These are phyloP conservation scores for Aureoboletus auriporus DNA, from an alignment of 768 basidiomycete genomes.

Conservation along the genomic window DNA sequence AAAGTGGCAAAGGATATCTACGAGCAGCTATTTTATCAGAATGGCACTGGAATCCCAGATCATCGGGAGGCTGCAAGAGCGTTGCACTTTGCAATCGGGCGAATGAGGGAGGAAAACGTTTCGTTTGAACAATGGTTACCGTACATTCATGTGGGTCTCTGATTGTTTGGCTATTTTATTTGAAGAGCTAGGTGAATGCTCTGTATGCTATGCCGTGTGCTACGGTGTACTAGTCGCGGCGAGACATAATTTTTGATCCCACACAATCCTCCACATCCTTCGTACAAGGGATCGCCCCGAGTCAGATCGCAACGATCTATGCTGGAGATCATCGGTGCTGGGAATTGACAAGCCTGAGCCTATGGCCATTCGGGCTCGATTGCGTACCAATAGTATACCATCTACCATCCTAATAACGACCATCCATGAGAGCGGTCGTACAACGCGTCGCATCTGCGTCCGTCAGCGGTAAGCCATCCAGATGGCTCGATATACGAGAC, in stretches of 20 bases:
- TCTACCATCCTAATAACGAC: neutral
- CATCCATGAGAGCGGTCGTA: constrained; percentile 78
- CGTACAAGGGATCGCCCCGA: too few species aligned
- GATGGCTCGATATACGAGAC: neutral
- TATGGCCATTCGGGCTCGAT: neutral
- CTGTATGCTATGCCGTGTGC: too few species aligned
- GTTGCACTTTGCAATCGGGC: neutral
- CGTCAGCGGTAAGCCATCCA: constrained; percentile 57
- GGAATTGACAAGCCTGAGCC: too few species aligned
- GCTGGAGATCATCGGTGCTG: too few species aligned
- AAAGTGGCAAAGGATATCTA: constrained; percentile 32
- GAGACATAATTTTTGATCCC: too few species aligned
- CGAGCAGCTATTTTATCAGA: neutral
- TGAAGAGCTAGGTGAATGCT: too few species aligned
- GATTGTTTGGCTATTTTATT: neutral
- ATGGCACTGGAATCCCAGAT: neutral
- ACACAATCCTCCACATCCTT: too few species aligned
- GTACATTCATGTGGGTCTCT: neutral
- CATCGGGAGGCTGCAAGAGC: neutral
- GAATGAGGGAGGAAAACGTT: neutral
- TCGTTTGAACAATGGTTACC: neutral
- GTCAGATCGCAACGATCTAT: too few species aligned
- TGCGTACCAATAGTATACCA: too few species aligned
- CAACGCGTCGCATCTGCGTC: constrained; percentile 83
- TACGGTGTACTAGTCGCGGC: too few species aligned